phyloP scores from a whole-genome alignment of 805 yeast species.

The Candida boleticola region DNA sequence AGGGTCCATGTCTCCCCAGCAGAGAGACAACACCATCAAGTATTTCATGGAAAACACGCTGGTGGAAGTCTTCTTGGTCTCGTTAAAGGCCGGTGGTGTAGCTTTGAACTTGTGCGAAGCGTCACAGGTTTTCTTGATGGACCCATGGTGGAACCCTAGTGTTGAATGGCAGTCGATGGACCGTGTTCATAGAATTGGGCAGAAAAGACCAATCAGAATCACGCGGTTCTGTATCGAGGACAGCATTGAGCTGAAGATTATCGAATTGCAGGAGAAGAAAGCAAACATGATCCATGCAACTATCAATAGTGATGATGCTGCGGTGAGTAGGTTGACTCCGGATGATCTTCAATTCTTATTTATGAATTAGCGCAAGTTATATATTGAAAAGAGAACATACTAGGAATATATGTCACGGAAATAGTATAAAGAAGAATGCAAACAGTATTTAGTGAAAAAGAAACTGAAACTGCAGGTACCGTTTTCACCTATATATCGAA shows the following conservation, averaged over 20 bases:
- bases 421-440: no score
- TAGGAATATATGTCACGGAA: no score
- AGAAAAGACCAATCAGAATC: slow-evolving; percentile 88
- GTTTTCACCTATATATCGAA: not conserved
- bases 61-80: slow-evolving; percentile 92
- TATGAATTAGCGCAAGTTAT: slow-evolving; percentile 55
- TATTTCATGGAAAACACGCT: slow-evolving; percentile 89
- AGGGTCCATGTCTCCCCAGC: slow-evolving; percentile 96
- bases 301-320: slow-evolving; percentile 87
- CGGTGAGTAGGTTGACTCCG: slow-evolving; percentile 84
- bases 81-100: slow-evolving; percentile 98
- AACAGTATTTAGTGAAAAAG: no score
- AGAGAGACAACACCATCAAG: slow-evolving; percentile 86
- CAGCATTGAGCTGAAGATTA: slow-evolving; percentile 92
- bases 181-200: slow-evolving; percentile 97
- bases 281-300: slow-evolving; percentile 99
- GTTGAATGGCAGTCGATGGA: slow-evolving; percentile 99
- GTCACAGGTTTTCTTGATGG: slow-evolving; percentile 90
- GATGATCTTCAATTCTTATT: slow-evolving; percentile 94
- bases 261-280: slow-evolving; percentile 94
- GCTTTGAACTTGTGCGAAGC: slow-evolving; percentile 96
- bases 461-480: not conserved
- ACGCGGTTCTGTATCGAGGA: slow-evolving; percentile 94
- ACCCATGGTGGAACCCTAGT: slow-evolving; percentile 99
- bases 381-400: no score